Evolutionary conservation across 305 asterid species (phyloP).

Genomic region (Vinca major): DNA sequence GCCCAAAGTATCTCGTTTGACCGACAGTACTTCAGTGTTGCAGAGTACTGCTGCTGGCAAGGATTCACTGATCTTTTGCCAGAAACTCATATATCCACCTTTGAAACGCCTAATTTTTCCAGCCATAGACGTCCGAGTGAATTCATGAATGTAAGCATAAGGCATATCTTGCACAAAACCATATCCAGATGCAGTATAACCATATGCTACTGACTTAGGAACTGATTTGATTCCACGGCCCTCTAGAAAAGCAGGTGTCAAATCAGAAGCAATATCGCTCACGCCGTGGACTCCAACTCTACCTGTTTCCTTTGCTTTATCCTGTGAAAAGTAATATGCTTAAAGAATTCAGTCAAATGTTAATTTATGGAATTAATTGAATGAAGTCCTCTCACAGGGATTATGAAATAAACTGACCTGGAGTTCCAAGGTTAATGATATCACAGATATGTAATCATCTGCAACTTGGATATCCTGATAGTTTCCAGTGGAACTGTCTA

Average conservation of each 20-base stretch:
- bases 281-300: constrained; percentile 57
- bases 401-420: constrained; percentile 39
- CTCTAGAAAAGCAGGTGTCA: constrained; percentile 50
- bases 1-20: constrained; percentile 35
- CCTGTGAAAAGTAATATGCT: constrained; percentile 29
- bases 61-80: constrained; percentile 47
- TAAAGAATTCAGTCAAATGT: not conserved
- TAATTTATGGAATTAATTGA: not conserved
- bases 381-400: not conserved
- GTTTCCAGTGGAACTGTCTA: constrained; percentile 58
- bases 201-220: constrained; percentile 72
- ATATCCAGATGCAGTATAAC: constrained; percentile 81
- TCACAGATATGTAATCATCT: constrained; percentile 67
- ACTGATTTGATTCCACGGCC: constrained; percentile 44
- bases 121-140: constrained; percentile 71
- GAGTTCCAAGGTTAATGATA: constrained; percentile 66
- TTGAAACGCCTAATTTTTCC: constrained; percentile 66
- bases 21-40: constrained; percentile 43
- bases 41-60: constrained; percentile 44
- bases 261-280: constrained; percentile 53
- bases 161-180: constrained; percentile 81
- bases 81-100: constrained; percentile 70
- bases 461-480: constrained; percentile 63
- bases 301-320: constrained; percentile 55
- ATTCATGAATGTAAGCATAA: constrained; percentile 68